Conservation (phyloP, 129 eudicot species). For the Dittrichia graveolens region DNA sequence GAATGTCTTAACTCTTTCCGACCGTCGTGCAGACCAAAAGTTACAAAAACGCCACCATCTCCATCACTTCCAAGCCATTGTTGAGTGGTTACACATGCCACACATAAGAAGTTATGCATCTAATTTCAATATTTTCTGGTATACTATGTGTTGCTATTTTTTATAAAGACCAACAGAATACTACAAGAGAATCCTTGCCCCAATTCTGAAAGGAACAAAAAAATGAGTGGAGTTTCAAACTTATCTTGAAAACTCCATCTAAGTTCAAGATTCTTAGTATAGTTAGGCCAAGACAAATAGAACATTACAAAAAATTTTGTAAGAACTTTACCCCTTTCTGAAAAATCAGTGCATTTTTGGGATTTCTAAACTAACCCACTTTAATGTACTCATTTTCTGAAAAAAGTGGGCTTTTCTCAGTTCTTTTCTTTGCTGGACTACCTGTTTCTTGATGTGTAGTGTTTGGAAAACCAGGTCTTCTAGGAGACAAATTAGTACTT, state of each 20-base stretch:
- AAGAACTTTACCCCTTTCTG: conserved; percentile 18
- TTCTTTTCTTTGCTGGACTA: conserved; percentile 36
- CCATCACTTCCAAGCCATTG: too few species aligned
- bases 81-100: too few species aligned
- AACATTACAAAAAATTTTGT: conserved; percentile 23
- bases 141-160: neutral
- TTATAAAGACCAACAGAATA: conserved; percentile 17
- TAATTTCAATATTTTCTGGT: too few species aligned
- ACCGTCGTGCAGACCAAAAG: too few species aligned
- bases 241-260: conserved; percentile 32
- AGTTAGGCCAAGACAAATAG: neutral
- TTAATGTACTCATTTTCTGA: conserved; percentile 17
- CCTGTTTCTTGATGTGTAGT: conserved; percentile 31
- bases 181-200: conserved; percentile 11
- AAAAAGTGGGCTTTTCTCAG: conserved; percentile 47
- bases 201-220: neutral
- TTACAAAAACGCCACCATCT: too few species aligned
- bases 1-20: too few species aligned
- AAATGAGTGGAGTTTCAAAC: conserved; percentile 5
- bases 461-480: conserved; percentile 25
- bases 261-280: conserved; percentile 20
- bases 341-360: conserved; percentile 16
- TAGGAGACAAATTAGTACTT: conserved; percentile 43
- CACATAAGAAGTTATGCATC: too few species aligned
- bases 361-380: conserved; percentile 1